These are phyloP conservation scores for Leucoagaricus sp. DNA, from an alignment of 1,284 basidiomycete genomes.

Conservation along the genomic window DNA sequence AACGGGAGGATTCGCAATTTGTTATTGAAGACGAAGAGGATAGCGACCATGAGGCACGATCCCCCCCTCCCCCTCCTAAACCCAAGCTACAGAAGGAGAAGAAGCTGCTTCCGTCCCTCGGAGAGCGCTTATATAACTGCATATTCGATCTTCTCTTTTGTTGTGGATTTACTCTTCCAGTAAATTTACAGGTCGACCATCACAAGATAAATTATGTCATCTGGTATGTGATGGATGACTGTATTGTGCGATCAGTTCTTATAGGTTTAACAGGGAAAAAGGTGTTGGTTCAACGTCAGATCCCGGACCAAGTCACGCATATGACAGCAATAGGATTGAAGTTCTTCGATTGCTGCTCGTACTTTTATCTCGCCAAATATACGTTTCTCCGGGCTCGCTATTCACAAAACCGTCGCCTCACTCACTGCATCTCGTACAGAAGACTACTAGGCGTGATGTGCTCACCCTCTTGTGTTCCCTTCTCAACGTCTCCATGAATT, in stretches of 20 bases:
- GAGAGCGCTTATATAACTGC: constrained; percentile 76
- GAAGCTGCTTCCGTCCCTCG: constrained; percentile 70
- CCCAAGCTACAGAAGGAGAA: constrained; percentile 32
- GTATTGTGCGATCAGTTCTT: neutral
- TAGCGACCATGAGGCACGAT: constrained; percentile 42
- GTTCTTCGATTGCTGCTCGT: constrained; percentile 85
- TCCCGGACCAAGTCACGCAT: constrained; percentile 63
- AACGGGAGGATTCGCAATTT: constrained; percentile 56
- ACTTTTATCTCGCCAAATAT: constrained; percentile 86
- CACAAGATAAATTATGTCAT: constrained; percentile 88
- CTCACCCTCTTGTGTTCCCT: constrained; percentile 89
- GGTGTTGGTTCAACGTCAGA: constrained; percentile 84
- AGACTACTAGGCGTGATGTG: constrained; percentile 77
- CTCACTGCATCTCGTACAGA: constrained; percentile 77
- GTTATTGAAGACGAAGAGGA: constrained; percentile 85
- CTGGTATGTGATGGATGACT: constrained; percentile 52
- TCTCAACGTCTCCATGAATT: constrained; percentile 86
- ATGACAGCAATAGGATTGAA: constrained; percentile 83
- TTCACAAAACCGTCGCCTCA: constrained; percentile 74
- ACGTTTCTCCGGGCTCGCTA: constrained; percentile 70
- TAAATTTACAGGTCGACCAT: constrained; percentile 73
- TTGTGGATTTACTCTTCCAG: constrained; percentile 87
- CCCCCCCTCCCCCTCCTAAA: constrained; percentile 16
- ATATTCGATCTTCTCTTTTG: constrained; percentile 87
- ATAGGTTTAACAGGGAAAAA: constrained; percentile 74